Evolutionary conservation across 345 rosid genomes (phyloP).

Genomic region (Excoecaria agallocha): DNA sequence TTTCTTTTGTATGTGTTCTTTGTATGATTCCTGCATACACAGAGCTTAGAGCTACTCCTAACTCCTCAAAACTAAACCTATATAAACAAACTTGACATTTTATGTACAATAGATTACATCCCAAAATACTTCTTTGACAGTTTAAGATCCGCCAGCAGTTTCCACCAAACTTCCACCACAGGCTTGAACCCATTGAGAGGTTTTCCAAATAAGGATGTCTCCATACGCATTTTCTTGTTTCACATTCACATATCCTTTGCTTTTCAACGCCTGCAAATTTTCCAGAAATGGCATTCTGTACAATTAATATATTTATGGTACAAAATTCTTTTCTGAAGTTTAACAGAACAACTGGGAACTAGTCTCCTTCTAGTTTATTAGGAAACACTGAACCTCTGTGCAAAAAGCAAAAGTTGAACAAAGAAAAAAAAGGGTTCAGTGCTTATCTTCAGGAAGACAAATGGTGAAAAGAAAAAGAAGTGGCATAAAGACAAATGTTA

Average conservation of each 20-base stretch:
- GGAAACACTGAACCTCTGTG: too few relatives aligned
- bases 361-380: background rate
- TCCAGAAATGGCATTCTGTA: background rate
- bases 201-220: slow-evolving; percentile 50
- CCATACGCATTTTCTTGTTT: slow-evolving; percentile 53
- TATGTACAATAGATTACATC: background rate
- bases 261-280: slow-evolving; percentile 62
- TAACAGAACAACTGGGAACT: background rate
- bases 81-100: background rate
- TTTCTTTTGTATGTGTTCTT: background rate
- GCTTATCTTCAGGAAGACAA: background rate
- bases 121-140: background rate
- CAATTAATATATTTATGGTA: background rate
- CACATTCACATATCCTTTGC: slow-evolving; percentile 54
- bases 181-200: slow-evolving; percentile 20
- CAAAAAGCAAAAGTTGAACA: too few relatives aligned
- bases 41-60: background rate
- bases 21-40: background rate
- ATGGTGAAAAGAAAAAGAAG: background rate
- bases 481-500: background rate
- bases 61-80: too few relatives aligned
- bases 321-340: background rate
- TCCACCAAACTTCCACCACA: background rate
- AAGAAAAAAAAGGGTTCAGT: too few relatives aligned
- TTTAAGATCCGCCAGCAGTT: background rate